These are phyloP conservation scores for Collybia nuda DNA, from an alignment of 768 basidiomycete species.

Conservation along the genomic window DNA sequence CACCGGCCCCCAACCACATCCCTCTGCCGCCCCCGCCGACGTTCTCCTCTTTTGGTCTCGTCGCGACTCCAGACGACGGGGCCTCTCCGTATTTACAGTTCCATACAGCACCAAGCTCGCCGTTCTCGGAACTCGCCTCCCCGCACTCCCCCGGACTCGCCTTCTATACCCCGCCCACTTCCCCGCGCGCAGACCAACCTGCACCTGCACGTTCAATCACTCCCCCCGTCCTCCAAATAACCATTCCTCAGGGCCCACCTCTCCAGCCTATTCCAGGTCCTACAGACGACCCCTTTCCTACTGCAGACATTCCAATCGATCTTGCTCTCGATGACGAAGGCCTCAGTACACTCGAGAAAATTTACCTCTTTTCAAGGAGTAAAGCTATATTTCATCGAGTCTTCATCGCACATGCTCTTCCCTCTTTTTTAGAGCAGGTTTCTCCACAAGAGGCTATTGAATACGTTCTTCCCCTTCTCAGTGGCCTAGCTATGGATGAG, in stretches of 20 bases:
- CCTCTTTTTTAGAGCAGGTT: conserved; percentile 74
- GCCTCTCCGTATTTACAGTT: no score
- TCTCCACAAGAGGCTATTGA: conserved; percentile 87
- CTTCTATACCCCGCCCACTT: conserved; percentile 36
- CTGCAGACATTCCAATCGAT: conserved; percentile 36
- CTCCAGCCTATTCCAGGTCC: conserved; percentile 7
- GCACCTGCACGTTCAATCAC: conserved; percentile 16
- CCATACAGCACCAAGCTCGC: no score
- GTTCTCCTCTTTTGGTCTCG: conserved; percentile 33
- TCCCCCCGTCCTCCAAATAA: conserved; percentile 19
- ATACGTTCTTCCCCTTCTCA: conserved; percentile 91
- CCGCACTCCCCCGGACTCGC: conserved; percentile 27
- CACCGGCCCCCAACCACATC: conserved; percentile 24
- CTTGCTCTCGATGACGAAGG: conserved; percentile 71
- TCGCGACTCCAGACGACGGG: conserved; percentile 6
- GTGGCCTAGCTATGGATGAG: conserved; percentile 80
- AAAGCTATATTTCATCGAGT: conserved; percentile 61
- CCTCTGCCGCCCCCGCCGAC: conserved; percentile 30
- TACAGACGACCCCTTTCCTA: conserved; percentile 37
- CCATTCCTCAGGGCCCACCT: conserved; percentile 19
- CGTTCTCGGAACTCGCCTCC: conserved; percentile 17
- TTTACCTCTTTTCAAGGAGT: conserved; percentile 87
- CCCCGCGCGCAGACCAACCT: conserved; percentile 29
- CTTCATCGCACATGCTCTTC: conserved; percentile 83
- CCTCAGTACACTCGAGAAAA: conserved; percentile 84